Percentiles rank a stretch among this genome's conserved stretches.
Evolutionary conservation across 305 asterid species (phyloP).

Genomic region (Plantago rigida): DNA sequence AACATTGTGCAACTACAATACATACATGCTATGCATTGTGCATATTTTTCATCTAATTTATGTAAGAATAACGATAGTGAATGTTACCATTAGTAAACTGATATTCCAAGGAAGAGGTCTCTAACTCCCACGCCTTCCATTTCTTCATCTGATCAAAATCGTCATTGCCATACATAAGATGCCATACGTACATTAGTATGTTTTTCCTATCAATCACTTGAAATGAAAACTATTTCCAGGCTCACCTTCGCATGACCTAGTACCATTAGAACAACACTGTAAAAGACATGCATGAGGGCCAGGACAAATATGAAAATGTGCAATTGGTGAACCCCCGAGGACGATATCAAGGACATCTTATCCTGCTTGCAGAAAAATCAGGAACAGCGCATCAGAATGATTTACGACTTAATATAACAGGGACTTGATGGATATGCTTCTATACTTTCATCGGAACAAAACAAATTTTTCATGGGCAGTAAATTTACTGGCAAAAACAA

Average conservation of each 20-base stretch:
- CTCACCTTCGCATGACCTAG: slow-evolving; percentile 58
- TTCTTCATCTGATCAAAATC: slow-evolving; percentile 43
- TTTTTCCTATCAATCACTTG: too few species aligned
- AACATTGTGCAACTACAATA: neutral
- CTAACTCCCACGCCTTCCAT: slow-evolving; percentile 69
- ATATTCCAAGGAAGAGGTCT: slow-evolving; percentile 58
- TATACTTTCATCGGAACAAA: too few species aligned
- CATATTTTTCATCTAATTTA: neutral
- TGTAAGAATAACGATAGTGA: neutral
- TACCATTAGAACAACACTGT: slow-evolving; percentile 45
- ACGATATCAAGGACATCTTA: slow-evolving; percentile 45
- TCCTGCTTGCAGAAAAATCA: slow-evolving; percentile 28
- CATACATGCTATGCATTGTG: too few species aligned
- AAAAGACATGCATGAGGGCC: slow-evolving; percentile 57
- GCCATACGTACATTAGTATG: too few species aligned
- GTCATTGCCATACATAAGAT: too few species aligned
- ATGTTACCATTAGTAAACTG: slow-evolving; percentile 51
- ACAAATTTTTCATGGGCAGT: too few species aligned
- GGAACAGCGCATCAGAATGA: neutral
- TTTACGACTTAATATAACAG: too few species aligned
- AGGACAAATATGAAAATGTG: slow-evolving; percentile 70
- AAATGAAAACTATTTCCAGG: neutral
- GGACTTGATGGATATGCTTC: too few species aligned
- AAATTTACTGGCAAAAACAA: too few species aligned
- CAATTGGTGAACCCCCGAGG: slow-evolving; percentile 52